Base-by-base conservation (phyloP, 2,329 filamentous ascomycete species). In the Alternaria sp. region DNA sequence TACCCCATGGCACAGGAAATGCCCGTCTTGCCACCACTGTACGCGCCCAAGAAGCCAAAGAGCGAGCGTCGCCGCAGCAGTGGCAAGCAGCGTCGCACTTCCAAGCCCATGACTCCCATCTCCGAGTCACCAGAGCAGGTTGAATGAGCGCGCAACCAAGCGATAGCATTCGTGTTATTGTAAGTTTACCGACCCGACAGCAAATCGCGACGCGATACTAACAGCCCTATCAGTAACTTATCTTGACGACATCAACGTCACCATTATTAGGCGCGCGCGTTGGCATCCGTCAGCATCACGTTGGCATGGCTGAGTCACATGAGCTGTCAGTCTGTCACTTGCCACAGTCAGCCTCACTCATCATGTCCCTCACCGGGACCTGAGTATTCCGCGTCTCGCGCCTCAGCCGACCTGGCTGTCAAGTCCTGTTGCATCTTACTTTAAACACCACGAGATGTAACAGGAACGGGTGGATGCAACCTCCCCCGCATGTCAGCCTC, bases 41-140 rank as follows among this genome's bases (percentile, higher is more conserved):
- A 78, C 72, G 78, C 75, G 41, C 66, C 64, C 40, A 78, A 75
- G 76, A 82, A 78, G 76, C 74, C 70, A 54, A 78, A 79, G 75
- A 77, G 74, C 58, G 71, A 79, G 67, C 74, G 76, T 45, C 75
- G 78, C 64, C 73, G 78, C 68, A 76, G 77, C 70, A 80, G 78
- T 59, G 75, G 73, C 65, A 81, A 80, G 74, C 72, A 74, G 59
- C 72, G 76, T 43, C 74, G 78, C 54, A 66, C 76, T 3, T 79
- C 78, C 44, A 80, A 80, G 72, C 78, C 79, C 12, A 80, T 81
- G 79, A 76, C 74, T 56, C 78, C 79, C 57, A 81, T 81, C 59
- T 70, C 77, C 11, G 79, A 81, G 72, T 77, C 75, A 8, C 75
- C 77, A 20, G 78, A 79, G 65, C 73, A 74, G 16, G 69, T 70